A percentile compares a stretch with the other conserved stretches of the same genome.
Conservation (phyloP, 1,284 basidiomycete genomes). For the Trametes hirsuta region DNA sequence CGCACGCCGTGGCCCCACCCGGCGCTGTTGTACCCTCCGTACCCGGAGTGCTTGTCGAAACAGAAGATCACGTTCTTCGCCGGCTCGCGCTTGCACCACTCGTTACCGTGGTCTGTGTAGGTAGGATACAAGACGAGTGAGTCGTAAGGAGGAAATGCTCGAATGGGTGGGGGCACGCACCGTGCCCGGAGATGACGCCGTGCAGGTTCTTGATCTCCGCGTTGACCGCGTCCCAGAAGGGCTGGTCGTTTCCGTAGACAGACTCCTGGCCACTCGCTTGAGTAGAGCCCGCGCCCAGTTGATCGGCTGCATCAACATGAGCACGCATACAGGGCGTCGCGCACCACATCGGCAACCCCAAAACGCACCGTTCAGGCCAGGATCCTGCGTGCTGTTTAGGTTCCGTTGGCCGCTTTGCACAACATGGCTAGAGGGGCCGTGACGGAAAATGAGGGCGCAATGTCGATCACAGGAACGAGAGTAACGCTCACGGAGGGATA, state of each 20-base stretch:
- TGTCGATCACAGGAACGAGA: not conserved
- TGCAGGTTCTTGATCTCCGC: constrained; percentile 63
- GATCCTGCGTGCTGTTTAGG: constrained; percentile 53
- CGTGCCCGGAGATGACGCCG: constrained; percentile 69
- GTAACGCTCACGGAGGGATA: constrained; percentile 48
- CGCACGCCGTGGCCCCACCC: constrained; percentile 68
- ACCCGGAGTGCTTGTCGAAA: constrained; percentile 76
- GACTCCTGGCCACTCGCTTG: constrained; percentile 49
- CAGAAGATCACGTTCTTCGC: constrained; percentile 66
- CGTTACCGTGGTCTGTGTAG: constrained; percentile 64
- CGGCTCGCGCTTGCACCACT: constrained; percentile 71
- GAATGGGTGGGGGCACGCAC: constrained; percentile 36
- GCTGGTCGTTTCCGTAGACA: constrained; percentile 48
- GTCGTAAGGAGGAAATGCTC: not conserved
- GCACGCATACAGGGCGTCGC: not conserved
- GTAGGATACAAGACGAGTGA: not conserved
- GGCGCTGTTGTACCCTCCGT: constrained; percentile 56
- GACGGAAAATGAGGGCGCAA: not conserved
- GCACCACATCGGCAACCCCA: not conserved
- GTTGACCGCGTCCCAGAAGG: constrained; percentile 66
- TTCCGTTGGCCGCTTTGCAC: constrained; percentile 53
- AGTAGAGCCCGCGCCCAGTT: constrained; percentile 58
- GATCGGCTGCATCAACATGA: constrained; percentile 46
- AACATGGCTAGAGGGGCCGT: constrained; percentile 43
- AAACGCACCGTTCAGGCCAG: constrained; percentile 61